Evolutionary conservation across 2,329 filamentous ascomycete species (phyloP).

Genomic region (Ophiostoma himal-ulmi): DNA sequence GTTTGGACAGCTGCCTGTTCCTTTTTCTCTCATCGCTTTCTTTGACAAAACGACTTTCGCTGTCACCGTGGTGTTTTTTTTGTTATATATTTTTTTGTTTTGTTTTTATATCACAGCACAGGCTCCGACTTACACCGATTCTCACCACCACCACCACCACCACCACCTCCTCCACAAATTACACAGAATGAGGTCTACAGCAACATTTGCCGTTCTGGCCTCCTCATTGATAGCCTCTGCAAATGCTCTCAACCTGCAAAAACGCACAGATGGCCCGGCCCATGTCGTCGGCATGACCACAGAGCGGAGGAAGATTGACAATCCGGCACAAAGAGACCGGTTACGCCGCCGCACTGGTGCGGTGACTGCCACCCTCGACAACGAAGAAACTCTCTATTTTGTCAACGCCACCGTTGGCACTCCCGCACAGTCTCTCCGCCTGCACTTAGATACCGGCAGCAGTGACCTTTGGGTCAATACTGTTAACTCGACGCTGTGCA

Average conservation of each 20-base stretch:
- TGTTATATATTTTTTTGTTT: neutral
- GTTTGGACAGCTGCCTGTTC: neutral
- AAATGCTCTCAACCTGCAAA: slow-evolving; percentile 31
- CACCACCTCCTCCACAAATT: neutral
- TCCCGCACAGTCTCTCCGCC: slow-evolving; percentile 49
- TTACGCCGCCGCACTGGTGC: slow-evolving; percentile 42
- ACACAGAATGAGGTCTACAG: slow-evolving; percentile 35
- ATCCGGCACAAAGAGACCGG: slow-evolving; percentile 43
- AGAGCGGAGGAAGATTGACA: slow-evolving; percentile 36
- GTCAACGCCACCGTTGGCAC: slow-evolving; percentile 59
- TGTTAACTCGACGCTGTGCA: slow-evolving; percentile 55
- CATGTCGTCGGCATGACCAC: slow-evolving; percentile 45
- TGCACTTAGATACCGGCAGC: slow-evolving; percentile 63
- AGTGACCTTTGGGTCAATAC: slow-evolving; percentile 69
- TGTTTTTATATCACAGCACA: neutral
- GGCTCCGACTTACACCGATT: neutral
- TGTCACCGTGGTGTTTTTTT: neutral
- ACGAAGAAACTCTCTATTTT: slow-evolving; percentile 59
- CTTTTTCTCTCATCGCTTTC: neutral
- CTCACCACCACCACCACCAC: neutral
- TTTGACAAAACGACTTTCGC: neutral
- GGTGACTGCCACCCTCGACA: slow-evolving; percentile 46
- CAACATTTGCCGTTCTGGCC: slow-evolving; percentile 31
- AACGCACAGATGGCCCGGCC: slow-evolving; percentile 32
- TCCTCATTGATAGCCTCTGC: slow-evolving; percentile 29